Conservation (phyloP, 768 basidiomycete species). For the Gloeophyllum trabeum region DNA sequence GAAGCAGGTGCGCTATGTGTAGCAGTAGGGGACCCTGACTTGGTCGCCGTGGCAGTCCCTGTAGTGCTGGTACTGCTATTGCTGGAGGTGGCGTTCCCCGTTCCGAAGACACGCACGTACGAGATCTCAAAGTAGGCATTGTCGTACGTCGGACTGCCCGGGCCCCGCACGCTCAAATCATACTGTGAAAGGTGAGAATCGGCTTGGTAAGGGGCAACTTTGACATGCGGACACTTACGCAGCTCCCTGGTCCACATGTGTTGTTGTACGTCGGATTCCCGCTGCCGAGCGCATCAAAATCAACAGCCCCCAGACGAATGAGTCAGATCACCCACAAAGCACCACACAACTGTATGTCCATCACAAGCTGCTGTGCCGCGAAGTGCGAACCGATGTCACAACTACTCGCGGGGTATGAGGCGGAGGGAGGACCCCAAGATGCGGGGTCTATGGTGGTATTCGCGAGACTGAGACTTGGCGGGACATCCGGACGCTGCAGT, state of each 20-base stretch:
- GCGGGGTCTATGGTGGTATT: conserved; percentile 22
- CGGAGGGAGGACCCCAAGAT: conserved; percentile 31
- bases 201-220: no score
- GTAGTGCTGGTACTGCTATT: no score
- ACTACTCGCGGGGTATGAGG: conserved; percentile 22
- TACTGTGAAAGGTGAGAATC: conserved; percentile 30
- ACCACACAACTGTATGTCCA: conserved; percentile 67
- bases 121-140: conserved; percentile 58
- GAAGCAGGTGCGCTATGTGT: no score
- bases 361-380: conserved; percentile 52
- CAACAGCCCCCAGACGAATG: no score
- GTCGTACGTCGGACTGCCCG: conserved; percentile 43
- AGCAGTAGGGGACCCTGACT: no score
- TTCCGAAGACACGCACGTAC: conserved; percentile 51
- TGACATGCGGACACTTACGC: no score
- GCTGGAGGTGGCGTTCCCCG: conserved; percentile 11
- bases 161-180: conserved; percentile 41
- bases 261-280: no score
- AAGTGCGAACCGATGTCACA: conserved; percentile 44
- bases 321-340: conserved; percentile 35
- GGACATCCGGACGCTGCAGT: conserved; percentile 26
- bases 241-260: no score
- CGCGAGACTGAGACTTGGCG: conserved; percentile 24
- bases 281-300: no score
- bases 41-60: no score